These are phyloP conservation scores for Trypanosoma congolense DNA, from an alignment of 208 protist species.

Conservation along the genomic window DNA sequence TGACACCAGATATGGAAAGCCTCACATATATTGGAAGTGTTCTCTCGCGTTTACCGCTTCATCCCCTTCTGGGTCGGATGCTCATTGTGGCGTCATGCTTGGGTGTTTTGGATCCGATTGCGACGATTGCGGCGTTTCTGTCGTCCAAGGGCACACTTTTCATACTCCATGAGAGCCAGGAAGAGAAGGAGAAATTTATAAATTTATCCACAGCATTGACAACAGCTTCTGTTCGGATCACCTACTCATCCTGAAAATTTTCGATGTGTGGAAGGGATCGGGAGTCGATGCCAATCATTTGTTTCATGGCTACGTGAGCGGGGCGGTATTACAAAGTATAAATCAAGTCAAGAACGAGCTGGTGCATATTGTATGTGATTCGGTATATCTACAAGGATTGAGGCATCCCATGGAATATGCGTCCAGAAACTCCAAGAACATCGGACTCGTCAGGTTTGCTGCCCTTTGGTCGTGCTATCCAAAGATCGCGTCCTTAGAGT, in stretches of 20 bases:
- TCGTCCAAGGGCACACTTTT: conserved; percentile 84
- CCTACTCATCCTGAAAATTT: conserved; percentile 61
- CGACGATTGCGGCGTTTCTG: conserved; percentile 83
- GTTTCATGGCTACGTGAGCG: conserved; percentile 61
- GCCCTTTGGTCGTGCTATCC: conserved; percentile 81
- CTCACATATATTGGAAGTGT: conserved; percentile 77
- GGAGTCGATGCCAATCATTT: conserved; percentile 58
- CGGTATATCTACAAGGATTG: conserved; percentile 49
- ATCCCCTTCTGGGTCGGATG: conserved; percentile 88
- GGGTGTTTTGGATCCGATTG: conserved; percentile 80
- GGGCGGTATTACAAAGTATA: conserved; percentile 63
- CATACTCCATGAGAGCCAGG: conserved; percentile 65
- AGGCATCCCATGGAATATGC: conserved; percentile 33
- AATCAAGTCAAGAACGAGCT: conserved; percentile 78
- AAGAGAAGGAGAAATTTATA: conserved; percentile 37
- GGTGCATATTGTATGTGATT: conserved; percentile 61
- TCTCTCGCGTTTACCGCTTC: conserved; percentile 81
- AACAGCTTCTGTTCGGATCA: conserved; percentile 66
- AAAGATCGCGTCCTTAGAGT: conserved; percentile 70
- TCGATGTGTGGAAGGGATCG: conserved; percentile 59
- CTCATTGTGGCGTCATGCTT: conserved; percentile 85
- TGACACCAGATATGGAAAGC: conserved; percentile 61
- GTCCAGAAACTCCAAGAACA: conserved; percentile 68
- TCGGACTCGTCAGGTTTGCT: conserved; percentile 62
- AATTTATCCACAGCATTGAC: conserved; percentile 49